phyloP scores from a whole-genome alignment of 148 eudicot species.

The Silene conica region DNA sequence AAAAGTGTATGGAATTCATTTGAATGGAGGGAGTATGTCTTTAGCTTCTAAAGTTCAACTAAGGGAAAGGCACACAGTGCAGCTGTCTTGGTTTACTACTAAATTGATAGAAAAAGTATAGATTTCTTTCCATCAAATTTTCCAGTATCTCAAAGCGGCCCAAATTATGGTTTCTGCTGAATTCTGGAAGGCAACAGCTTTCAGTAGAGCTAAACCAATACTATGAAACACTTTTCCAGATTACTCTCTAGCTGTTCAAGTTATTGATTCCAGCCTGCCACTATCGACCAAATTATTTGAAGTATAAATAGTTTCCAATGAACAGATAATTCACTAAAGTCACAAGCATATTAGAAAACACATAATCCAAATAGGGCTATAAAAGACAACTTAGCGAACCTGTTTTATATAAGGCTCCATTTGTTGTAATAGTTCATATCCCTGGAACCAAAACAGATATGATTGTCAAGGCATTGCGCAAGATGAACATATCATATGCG shows the following conservation, averaged over 20 bases:
- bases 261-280: not conserved
- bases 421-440: conserved; percentile 79
- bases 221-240: too few species aligned
- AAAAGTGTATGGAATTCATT: too few species aligned
- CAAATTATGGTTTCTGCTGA: not conserved
- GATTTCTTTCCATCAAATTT: not conserved
- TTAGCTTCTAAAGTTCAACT: too few species aligned
- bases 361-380: not conserved
- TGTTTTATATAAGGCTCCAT: conserved; percentile 87
- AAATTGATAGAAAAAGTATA: too few species aligned
- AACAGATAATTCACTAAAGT: conserved; percentile 2
- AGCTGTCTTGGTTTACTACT: too few species aligned
- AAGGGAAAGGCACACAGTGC: too few species aligned
- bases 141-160: not conserved
- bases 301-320: not conserved
- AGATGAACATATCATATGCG: conserved; percentile 7
- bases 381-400: conserved; percentile 34
- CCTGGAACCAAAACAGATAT: conserved; percentile 44
- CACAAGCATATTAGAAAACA: conserved; percentile 7
- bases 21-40: too few species aligned
- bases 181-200: not conserved
- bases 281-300: not conserved
- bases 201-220: not conserved
- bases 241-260: not conserved
- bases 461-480: conserved; percentile 6